Evolutionary conservation across 1,284 basidiomycete genomes (phyloP).

Genomic region (Rhodotorula glutinis): DNA sequence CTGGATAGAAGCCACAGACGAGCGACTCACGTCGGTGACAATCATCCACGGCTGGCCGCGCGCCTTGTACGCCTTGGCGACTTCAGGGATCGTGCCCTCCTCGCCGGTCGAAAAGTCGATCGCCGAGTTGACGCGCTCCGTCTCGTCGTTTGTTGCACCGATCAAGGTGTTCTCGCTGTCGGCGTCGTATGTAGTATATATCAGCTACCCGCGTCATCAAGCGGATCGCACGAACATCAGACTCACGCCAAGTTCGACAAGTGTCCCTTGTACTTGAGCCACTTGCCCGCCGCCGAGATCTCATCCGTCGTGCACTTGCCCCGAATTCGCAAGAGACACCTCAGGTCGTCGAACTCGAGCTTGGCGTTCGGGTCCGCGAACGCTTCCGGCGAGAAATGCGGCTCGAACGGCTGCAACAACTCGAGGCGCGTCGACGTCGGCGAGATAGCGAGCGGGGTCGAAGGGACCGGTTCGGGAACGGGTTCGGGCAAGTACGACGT

Average conservation of each 20-base stretch:
- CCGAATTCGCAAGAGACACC: constrained; percentile 80
- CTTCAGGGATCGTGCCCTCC: constrained; percentile 77
- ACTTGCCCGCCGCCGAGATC: constrained; percentile 91
- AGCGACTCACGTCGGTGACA: constrained; percentile 65
- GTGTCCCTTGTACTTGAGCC: constrained; percentile 89
- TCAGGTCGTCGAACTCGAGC: constrained; percentile 67
- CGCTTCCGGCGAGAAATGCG: constrained; percentile 61
- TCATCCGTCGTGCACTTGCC: constrained; percentile 99
- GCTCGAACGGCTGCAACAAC: constrained; percentile 77
- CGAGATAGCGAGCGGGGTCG: constrained; percentile 74
- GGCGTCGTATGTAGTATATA: too few species aligned
- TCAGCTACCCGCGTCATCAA: too few species aligned
- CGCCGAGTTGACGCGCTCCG: constrained; percentile 77
- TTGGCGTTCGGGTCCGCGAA: constrained; percentile 55
- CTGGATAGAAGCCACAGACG: too few species aligned
- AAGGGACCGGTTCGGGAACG: constrained; percentile 62
- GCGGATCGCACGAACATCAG: background rate
- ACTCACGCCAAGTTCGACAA: constrained; percentile 42
- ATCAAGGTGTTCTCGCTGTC: constrained; percentile 49
- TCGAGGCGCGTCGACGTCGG: constrained; percentile 83
- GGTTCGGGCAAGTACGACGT: constrained; percentile 73
- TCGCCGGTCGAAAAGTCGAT: constrained; percentile 61
- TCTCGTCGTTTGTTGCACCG: constrained; percentile 88
- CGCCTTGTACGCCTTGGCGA: constrained; percentile 82
- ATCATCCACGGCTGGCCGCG: constrained; percentile 86